Conservation (phyloP, 2,329 filamentous ascomycete species). For the Fusarium stilboides region DNA sequence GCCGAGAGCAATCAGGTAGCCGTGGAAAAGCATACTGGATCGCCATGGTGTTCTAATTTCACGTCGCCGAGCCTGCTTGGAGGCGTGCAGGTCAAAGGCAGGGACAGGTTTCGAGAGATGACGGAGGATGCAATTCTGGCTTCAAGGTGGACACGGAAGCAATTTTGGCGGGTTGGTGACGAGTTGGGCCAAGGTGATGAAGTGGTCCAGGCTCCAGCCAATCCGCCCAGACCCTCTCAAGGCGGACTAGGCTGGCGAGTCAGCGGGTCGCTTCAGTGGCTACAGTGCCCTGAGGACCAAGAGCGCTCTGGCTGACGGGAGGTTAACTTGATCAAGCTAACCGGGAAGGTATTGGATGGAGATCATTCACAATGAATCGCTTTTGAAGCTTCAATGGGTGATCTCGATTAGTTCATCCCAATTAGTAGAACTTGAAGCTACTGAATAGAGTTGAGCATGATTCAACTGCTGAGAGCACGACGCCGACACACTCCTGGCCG, state of each 20-base stretch:
- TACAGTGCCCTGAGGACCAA: background rate
- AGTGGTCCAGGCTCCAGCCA: constrained; percentile 36
- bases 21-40: constrained; percentile 58
- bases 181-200: constrained; percentile 38
- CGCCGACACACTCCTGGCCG: background rate
- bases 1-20: constrained; percentile 13
- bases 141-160: constrained; percentile 48
- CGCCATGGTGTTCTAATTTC: constrained; percentile 56
- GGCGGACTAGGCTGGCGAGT: constrained; percentile 5
- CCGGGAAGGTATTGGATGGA: background rate
- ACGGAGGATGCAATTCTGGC: constrained; percentile 47
- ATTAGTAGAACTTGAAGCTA: background rate
- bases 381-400: background rate
- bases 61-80: constrained; percentile 44
- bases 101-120: constrained; percentile 36
- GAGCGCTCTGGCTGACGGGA: background rate
- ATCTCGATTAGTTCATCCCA: background rate
- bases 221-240: constrained; percentile 8
- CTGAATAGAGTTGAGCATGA: background rate
- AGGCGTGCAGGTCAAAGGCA: constrained; percentile 40
- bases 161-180: constrained; percentile 52
- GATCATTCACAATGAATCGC: background rate
- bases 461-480: background rate
- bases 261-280: constrained; percentile 18
- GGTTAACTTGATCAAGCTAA: background rate